Base-by-base conservation (phyloP, 129 eudicot genomes). In the Arctium lappa region DNA sequence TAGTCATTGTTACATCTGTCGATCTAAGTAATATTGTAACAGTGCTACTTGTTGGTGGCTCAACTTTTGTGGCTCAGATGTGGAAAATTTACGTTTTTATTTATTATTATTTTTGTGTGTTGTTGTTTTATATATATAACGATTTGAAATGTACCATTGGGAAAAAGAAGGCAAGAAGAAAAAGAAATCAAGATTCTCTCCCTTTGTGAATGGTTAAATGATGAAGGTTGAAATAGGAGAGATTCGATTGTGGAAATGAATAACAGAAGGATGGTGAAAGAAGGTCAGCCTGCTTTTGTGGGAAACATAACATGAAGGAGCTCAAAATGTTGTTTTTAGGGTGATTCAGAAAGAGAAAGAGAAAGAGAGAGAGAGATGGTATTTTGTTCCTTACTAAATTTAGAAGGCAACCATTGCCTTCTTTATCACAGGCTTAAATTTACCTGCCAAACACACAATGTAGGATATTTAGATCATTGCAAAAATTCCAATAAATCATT, bases 351-450 rank as follows among this genome's bases (percentile, higher is more conserved):
- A 48, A 70, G 83, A 72, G 56, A 72, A 12, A 78, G 50, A 50
- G 11, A 53, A 16, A 48, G 22, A 53, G 27, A 53, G 6, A 15
- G 65, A 53, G 15, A 53, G 65, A 53, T 53, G 65, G 65, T 22
- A 22, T 22, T 22, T 22, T 53, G 44, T 63, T 81, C 74, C 31
- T 84, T 79, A 32, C 87, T 84, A 79, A 40, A 79, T 79, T 84
- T 79, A 73, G 87, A 84, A 84, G 27, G 27, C 98, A 80, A 96
- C 99, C 99, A 96, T 96, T 80, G 99, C 99, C 90, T 96, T 96
- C 91, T 96, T 96, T 8, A 96, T 96, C 92, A 96, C 99, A 13
- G 99, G 99, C 89, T 96, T 96, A 84, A 83, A 91, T 81, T 96
- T 96, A 53, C 99, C 99, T 96, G 88, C 82, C 87, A 81, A 29